phyloP scores from a whole-genome alignment of 108 stramenopile genomes.

The Licmophora abbreviata region DNA sequence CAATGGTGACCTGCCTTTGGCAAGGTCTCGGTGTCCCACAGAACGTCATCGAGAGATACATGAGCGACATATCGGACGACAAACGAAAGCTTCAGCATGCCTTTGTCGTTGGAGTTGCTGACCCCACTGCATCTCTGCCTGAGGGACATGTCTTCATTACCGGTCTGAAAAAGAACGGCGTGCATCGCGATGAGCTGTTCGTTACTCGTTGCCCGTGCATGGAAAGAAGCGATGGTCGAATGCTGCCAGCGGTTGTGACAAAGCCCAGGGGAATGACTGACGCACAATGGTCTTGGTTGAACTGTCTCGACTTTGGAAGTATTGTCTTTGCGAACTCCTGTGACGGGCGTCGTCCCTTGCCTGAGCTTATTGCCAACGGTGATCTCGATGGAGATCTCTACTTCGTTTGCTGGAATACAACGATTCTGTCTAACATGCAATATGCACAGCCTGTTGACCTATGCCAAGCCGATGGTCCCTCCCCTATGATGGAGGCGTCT shows the following conservation, averaged over 20 bases:
- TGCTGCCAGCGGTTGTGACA: constrained; percentile 13
- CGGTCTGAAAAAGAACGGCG: constrained; percentile 10
- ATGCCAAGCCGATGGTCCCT: too few species aligned
- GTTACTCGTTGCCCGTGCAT: constrained; percentile 37
- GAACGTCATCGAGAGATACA: constrained; percentile 10
- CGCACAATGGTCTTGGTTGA: constrained; percentile 31
- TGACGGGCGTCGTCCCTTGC: constrained; percentile 20
- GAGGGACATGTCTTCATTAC: constrained; percentile 33
- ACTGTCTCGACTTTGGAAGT: constrained; percentile 29
- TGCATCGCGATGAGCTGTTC: constrained; percentile 16
- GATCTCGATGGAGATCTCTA: constrained; percentile 62
- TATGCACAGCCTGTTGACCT: too few species aligned
- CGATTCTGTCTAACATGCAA: constrained; percentile 14
- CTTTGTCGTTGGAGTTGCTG: constrained; percentile 35
- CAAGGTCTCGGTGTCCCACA: constrained; percentile 14
- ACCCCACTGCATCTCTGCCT: constrained; percentile 33
- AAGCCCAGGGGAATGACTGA: constrained; percentile 40
- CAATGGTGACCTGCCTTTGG: constrained; percentile 20
- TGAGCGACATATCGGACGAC: not conserved
- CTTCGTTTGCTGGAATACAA: constrained; percentile 40
- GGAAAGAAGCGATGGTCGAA: constrained; percentile 21
- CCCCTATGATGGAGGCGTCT: too few species aligned
- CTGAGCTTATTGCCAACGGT: constrained; percentile 35
- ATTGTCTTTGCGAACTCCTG: constrained; percentile 25
- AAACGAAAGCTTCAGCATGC: constrained; percentile 16